Evolutionary conservation across 805 yeast genomes (phyloP).

Genomic region (Grigorovia yakushimaensis): DNA sequence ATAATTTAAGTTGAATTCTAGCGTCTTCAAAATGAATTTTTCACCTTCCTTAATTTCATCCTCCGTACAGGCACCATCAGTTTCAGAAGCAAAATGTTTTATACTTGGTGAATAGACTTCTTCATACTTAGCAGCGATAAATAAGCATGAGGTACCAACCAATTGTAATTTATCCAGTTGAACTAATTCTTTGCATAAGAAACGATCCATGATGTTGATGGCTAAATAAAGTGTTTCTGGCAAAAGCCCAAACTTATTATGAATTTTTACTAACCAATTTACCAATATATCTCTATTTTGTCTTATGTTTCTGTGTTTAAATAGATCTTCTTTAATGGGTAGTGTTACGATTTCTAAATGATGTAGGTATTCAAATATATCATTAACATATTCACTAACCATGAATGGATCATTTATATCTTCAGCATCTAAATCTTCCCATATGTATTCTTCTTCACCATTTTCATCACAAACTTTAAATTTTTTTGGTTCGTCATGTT

Average conservation of each 20-base stretch:
- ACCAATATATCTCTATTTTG: slow-evolving; percentile 64
- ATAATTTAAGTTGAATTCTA: slow-evolving; percentile 69
- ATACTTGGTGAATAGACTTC: slow-evolving; percentile 88
- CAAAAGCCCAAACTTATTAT: slow-evolving; percentile 67
- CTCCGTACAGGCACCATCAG: slow-evolving; percentile 75
- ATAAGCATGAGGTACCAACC: slow-evolving; percentile 76
- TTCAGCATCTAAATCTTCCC: slow-evolving; percentile 77
- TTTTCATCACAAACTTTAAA: slow-evolving; percentile 25
- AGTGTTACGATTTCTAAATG: slow-evolving; percentile 62
- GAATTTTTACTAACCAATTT: slow-evolving; percentile 93
- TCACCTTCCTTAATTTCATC: slow-evolving; percentile 83
- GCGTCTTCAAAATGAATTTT: slow-evolving; percentile 61
- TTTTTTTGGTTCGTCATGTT: slow-evolving; percentile 27
- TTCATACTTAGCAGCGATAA: slow-evolving; percentile 88
- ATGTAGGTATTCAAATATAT: slow-evolving; percentile 72
- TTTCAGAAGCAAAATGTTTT: slow-evolving; percentile 74
- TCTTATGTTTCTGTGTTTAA: slow-evolving; percentile 35
- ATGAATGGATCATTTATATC: slow-evolving; percentile 75
- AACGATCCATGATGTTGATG: slow-evolving; percentile 79
- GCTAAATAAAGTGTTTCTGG: slow-evolving; percentile 85
- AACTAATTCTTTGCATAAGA: slow-evolving; percentile 65
- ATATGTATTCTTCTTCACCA: slow-evolving; percentile 31
- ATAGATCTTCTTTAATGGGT: slow-evolving; percentile 38
- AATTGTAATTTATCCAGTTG: slow-evolving; percentile 76
- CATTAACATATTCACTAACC: slow-evolving; percentile 89